A percentile compares a stretch with the other conserved stretches of the same genome.
phyloP scores from a whole-genome alignment of 192 early-diverging fungal genomes.

The Podila epicladia region DNA sequence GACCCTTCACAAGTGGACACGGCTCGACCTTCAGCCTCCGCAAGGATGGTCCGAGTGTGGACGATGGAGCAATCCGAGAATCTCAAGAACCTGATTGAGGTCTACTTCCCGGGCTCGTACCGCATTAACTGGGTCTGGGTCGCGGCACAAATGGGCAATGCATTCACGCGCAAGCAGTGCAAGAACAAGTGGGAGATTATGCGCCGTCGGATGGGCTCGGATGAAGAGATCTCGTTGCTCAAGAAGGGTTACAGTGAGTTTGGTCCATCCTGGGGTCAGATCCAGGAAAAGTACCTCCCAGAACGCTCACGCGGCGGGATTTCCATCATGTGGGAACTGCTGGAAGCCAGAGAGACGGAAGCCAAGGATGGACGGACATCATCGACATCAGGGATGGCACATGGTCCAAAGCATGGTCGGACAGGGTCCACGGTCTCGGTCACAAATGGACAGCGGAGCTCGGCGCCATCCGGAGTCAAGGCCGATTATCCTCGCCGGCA shows the following conservation, averaged over 20 bases:
- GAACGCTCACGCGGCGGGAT: slow-evolving; percentile 38
- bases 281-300: slow-evolving; percentile 46
- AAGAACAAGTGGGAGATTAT: slow-evolving; percentile 54
- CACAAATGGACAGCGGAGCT: background rate
- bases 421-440: background rate
- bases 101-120: slow-evolving; percentile 45
- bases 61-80: slow-evolving; percentile 40
- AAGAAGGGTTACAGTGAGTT: slow-evolving; percentile 39
- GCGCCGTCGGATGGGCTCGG: slow-evolving; percentile 33
- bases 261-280: slow-evolving; percentile 46
- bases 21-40: slow-evolving; percentile 1
- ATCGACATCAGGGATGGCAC: background rate
- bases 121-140: slow-evolving; percentile 53
- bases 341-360: slow-evolving; percentile 21
- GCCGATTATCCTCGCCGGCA: slow-evolving; percentile 2
- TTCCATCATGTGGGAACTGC: slow-evolving; percentile 42
- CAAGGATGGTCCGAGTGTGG: slow-evolving; percentile 42
- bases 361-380: background rate
- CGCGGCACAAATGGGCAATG: slow-evolving; percentile 43
- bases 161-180: slow-evolving; percentile 46
- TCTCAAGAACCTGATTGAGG: slow-evolving; percentile 37
- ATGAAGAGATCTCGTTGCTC: slow-evolving; percentile 32
- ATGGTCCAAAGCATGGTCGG: background rate
- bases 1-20: background rate
- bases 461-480: background rate